Conservation (phyloP, 192 early-diverging fungal species). For the Podochytrium sp. region DNA sequence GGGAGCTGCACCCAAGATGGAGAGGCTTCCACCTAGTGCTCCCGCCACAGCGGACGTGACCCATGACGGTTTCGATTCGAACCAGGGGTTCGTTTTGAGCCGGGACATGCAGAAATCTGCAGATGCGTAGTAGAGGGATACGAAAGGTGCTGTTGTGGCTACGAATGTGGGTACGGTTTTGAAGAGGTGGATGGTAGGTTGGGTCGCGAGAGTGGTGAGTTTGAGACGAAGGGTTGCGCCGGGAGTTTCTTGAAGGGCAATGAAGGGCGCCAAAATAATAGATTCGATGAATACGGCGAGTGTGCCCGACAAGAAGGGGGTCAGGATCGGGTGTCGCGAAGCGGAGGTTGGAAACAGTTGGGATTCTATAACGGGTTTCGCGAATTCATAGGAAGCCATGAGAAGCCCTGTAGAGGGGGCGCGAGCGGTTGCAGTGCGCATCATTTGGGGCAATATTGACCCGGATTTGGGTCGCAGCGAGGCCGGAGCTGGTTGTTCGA, state of each 20-base stretch:
- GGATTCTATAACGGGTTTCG: not conserved
- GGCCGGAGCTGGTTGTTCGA: not conserved
- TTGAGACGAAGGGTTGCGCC: not conserved
- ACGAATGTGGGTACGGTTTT: not conserved
- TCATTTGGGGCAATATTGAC: no score
- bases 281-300: not conserved
- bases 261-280: not conserved
- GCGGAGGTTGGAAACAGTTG: not conserved
- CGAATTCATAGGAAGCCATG: conserved; percentile 14
- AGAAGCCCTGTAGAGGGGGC: conserved; percentile 17
- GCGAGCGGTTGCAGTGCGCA: not conserved
- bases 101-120: not conserved
- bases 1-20: not conserved
- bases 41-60: not conserved
- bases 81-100: not conserved
- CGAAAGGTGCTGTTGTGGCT: conserved; percentile 14
- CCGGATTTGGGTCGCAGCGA: not conserved
- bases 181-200: not conserved
- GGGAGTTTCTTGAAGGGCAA: not conserved
- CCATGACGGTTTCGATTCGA: not conserved
- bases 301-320: not conserved
- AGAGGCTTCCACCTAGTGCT: not conserved
- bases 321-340: not conserved
- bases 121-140: conserved; percentile 3
- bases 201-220: not conserved